These are phyloP conservation scores for Pseudopyrenochaeta lycopersici DNA, from an alignment of 2,329 filamentous ascomycete genomes.

Conservation along the genomic window DNA sequence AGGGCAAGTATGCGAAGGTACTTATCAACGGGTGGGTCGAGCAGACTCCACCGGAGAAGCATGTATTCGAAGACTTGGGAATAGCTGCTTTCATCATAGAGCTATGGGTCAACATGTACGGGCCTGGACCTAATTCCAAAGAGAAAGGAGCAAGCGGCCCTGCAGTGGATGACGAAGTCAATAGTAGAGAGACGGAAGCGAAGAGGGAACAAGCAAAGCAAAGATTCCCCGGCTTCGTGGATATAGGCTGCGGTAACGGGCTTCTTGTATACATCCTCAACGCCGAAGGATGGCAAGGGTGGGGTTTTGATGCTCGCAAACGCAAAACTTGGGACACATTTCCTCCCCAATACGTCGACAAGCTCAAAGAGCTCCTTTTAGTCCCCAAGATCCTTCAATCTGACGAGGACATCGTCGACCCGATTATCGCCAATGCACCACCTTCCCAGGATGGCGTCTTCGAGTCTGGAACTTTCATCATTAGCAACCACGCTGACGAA, in stretches of 20 bases:
- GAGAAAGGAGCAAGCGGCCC: slow-evolving; percentile 9
- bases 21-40: slow-evolving; percentile 85
- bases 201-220: slow-evolving; percentile 16
- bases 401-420: neutral
- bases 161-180: neutral
- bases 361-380: slow-evolving; percentile 68
- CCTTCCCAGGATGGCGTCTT: slow-evolving; percentile 70
- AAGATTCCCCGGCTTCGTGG: slow-evolving; percentile 86
- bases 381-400: slow-evolving; percentile 62
- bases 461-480: slow-evolving; percentile 80
- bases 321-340: slow-evolving; percentile 88
- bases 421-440: slow-evolving; percentile 3
- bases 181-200: neutral
- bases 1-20: slow-evolving; percentile 76
- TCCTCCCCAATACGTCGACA: slow-evolving; percentile 56
- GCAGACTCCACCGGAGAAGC: slow-evolving; percentile 85
- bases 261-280: slow-evolving; percentile 84
- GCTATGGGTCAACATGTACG: slow-evolving; percentile 88
- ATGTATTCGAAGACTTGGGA: slow-evolving; percentile 92
- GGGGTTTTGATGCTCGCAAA: slow-evolving; percentile 89
- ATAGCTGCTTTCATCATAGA: slow-evolving; percentile 95
- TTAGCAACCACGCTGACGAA: slow-evolving; percentile 97
- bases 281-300: slow-evolving; percentile 82
- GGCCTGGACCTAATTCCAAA: slow-evolving; percentile 4
- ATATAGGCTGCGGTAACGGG: slow-evolving; percentile 96